Evolutionary conservation across 2,329 filamentous ascomycete species (phyloP), one percentile per base, ranked within the genome.

Genomic region (Aureobasidium sp.): DNA sequence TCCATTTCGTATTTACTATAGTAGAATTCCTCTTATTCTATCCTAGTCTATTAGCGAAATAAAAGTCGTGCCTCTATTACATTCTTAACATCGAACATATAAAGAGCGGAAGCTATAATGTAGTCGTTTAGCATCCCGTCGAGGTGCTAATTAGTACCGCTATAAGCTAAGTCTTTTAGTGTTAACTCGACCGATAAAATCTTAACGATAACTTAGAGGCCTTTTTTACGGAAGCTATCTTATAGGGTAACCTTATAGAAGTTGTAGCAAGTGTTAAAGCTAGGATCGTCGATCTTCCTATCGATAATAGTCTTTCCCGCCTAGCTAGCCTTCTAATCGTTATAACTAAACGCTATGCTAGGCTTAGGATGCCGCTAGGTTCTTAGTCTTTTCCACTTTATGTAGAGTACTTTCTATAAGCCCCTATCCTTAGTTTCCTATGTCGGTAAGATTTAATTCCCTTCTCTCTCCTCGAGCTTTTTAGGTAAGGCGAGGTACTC

Each of bases 181-280:
- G 77, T 81, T 1, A 85, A 72, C 46, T 83, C 74, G 57, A 84
- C 79, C 23, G 74, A 77, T 1, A 80, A 76, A 64, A 87, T 74
- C 66, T 85, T 84, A 19, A 85, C 77, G 57, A 87, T 81, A 23
- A 87, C 69, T 65, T 87, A 84, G 11, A 86, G 65, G 2, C 78
- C 77, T 4, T 68, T 68, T 1, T 74, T 66, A 10, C 69, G 65
- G 61, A 73, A 77, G 13, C 73, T 65, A 19, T 67, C 45, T 49
- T 49, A 25, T 7, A 49, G 25, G 29, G 45, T 25, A 33, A 49
- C 15, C 27, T 33, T 49, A 17, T 49, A 49, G 23, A 33, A 43
- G 19, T 43, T 43, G 40, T 43, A 19, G 40, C 40, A 43, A 43
- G 40, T 43, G 29, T 49, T 49, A 13, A 19, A 33, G 23, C n/a